A percentile compares a stretch with the other conserved stretches of the same genome.
These are phyloP conservation scores for Fusarium mangiferae DNA, from an alignment of 2,329 filamentous ascomycete species.

Conservation along the genomic window DNA sequence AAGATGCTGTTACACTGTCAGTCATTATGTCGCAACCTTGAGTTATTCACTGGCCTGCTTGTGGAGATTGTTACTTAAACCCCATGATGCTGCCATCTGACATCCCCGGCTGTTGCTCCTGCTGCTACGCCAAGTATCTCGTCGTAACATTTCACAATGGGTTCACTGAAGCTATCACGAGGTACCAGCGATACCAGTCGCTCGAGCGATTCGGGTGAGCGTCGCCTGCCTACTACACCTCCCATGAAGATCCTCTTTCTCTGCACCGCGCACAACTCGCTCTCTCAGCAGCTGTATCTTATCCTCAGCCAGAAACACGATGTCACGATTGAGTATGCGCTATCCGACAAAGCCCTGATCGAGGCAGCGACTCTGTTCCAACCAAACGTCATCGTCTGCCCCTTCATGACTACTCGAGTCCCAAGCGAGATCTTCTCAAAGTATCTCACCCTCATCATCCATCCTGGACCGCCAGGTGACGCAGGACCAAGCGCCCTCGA, in stretches of 20 bases:
- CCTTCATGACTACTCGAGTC: slow-evolving; percentile 21
- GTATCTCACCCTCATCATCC: slow-evolving; percentile 27
- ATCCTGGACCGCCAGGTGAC: slow-evolving; percentile 28
- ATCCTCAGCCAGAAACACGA: slow-evolving; percentile 11
- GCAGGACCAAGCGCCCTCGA: slow-evolving; percentile 29
- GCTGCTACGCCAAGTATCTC: background rate
- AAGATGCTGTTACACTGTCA: background rate
- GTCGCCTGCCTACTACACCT: background rate
- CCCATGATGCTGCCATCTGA: background rate
- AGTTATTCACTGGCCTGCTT: background rate
- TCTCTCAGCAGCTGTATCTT: slow-evolving; percentile 28
- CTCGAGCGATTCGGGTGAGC: background rate
- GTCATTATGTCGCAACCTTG: background rate
- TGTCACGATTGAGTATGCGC: slow-evolving; percentile 24
- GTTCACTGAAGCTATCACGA: background rate
- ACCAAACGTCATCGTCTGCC: slow-evolving; percentile 25
- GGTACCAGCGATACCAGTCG: background rate
- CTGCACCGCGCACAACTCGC: slow-evolving; percentile 31
- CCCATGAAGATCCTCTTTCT: slow-evolving; percentile 32
- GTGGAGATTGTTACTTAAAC: slow-evolving; percentile 9
- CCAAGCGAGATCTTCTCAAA: slow-evolving; percentile 15
- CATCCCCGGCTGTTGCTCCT: background rate
- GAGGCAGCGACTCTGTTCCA: slow-evolving; percentile 18
- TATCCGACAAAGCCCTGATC: slow-evolving; percentile 28
- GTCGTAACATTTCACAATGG: background rate